These are phyloP conservation scores for Apiotrichum laibachii DNA, from an alignment of 1,284 basidiomycete genomes.

Conservation along the genomic window DNA sequence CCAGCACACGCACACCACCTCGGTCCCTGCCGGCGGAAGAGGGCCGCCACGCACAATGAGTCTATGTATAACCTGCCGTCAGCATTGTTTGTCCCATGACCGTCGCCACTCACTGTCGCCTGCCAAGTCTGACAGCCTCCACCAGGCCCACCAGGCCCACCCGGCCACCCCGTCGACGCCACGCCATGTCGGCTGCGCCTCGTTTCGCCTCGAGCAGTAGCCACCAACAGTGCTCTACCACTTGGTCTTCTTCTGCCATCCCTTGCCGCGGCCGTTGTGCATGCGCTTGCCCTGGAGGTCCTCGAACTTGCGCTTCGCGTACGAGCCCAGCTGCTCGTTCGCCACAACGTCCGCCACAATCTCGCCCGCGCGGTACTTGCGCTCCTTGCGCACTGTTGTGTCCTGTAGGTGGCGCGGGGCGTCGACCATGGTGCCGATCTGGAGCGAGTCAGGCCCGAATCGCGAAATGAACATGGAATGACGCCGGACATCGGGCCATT, in stretches of 20 bases:
- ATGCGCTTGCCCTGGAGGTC: constrained; percentile 73
- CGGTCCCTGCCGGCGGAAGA: neutral
- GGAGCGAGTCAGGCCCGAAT: constrained; percentile 5
- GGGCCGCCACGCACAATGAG: constrained; percentile 22
- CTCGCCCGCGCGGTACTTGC: constrained; percentile 72
- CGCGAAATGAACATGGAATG: neutral
- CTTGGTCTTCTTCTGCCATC: constrained; percentile 62
- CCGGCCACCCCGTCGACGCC: neutral
- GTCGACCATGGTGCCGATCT: constrained; percentile 86
- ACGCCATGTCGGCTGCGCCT: neutral
- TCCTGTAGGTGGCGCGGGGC: constrained; percentile 72
- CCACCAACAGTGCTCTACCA: constrained; percentile 28
- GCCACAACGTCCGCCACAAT: constrained; percentile 85
- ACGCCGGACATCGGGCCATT: neutral
- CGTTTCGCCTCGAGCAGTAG: neutral
- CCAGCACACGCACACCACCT: neutral
- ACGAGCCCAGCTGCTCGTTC: constrained; percentile 78
- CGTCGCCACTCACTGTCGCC: constrained; percentile 13
- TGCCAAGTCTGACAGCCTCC: neutral
- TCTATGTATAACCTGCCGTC: constrained; percentile 17
- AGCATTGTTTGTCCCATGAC: neutral
- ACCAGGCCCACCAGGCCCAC: neutral
- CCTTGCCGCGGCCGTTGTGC: constrained; percentile 69
- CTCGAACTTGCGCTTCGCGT: constrained; percentile 91
- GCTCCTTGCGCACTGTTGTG: constrained; percentile 71